A percentile compares a stretch with the other conserved stretches of the same genome.
Conservation (phyloP, 2,329 filamentous ascomycete species). For the Didymella segeticola region DNA sequence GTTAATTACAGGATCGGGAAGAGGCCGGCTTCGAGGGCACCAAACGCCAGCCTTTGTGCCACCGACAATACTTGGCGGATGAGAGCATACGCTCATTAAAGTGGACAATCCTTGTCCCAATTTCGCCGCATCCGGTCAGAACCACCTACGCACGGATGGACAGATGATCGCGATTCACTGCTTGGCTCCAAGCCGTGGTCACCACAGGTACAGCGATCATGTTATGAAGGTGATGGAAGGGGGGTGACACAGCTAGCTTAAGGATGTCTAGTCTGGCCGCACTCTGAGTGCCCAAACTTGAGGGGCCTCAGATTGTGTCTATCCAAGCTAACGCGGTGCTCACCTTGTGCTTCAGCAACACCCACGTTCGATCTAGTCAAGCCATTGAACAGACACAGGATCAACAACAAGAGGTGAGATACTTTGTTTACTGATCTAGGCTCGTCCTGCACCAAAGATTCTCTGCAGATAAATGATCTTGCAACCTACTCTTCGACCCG, state of each 20-base stretch:
- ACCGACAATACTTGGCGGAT: slow-evolving; percentile 27
- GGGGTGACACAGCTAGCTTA: slow-evolving; percentile 34
- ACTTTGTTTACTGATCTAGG: neutral
- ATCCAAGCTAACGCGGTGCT: neutral
- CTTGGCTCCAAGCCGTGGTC: slow-evolving; percentile 30
- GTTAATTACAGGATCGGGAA: slow-evolving; percentile 62
- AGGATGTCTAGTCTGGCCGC: slow-evolving; percentile 30
- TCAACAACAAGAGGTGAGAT: slow-evolving; percentile 30
- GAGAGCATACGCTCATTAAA: slow-evolving; percentile 31
- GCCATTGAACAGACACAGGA: slow-evolving; percentile 34
- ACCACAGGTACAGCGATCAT: no score
- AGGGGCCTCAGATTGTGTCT: neutral
- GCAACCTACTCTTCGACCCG: neutral
- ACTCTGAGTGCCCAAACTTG: slow-evolving; percentile 33
- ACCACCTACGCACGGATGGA: neutral
- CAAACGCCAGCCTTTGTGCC: slow-evolving; percentile 39
- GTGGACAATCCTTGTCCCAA: slow-evolving; percentile 35
- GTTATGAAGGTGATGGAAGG: slow-evolving; percentile 35
- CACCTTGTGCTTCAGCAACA: slow-evolving; percentile 37
- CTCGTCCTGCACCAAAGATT: neutral
- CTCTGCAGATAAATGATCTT: neutral
- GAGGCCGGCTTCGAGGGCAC: slow-evolving; percentile 61
- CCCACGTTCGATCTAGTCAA: slow-evolving; percentile 35
- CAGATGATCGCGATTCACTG: slow-evolving; percentile 26
- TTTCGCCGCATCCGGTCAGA: slow-evolving; percentile 13